Percentiles rank a stretch among this genome's conserved stretches.
Conservation (phyloP, 352 stramenopile genomes). For the Lagenidium giganteum region DNA sequence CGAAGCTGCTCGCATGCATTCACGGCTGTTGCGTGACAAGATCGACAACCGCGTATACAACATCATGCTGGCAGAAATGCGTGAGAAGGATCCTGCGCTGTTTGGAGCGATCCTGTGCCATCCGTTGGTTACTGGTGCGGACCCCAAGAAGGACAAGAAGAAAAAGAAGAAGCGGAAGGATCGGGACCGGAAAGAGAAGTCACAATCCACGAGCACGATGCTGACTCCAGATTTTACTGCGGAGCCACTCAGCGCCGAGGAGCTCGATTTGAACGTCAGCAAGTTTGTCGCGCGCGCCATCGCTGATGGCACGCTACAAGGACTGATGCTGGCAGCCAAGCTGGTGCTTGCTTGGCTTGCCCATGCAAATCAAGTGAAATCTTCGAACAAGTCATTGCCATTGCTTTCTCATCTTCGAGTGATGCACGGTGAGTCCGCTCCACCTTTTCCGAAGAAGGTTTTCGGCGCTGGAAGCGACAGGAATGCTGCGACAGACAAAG, state of each 20-base stretch:
- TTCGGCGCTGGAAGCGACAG: neutral
- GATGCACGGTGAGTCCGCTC: conserved; percentile 59
- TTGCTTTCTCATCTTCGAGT: conserved; percentile 71
- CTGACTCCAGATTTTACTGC: conserved; percentile 63
- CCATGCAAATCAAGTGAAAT: conserved; percentile 15
- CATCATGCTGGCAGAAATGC: conserved; percentile 66
- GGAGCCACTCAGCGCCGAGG: conserved; percentile 39
- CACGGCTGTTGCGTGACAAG: conserved; percentile 53
- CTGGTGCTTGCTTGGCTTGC: conserved; percentile 52
- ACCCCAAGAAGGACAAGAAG: conserved; percentile 75
- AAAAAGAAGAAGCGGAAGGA: conserved; percentile 87
- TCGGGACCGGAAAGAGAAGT: conserved; percentile 68
- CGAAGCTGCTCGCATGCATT: conserved; percentile 39
- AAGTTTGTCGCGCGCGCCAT: conserved; percentile 75
- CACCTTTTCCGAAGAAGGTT: conserved; percentile 28
- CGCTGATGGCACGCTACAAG: conserved; percentile 71
- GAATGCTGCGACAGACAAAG: too few relatives aligned
- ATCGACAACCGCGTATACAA: conserved; percentile 78
- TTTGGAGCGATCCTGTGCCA: conserved; percentile 84
- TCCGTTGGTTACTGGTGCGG: conserved; percentile 70
- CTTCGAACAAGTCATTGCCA: conserved; percentile 27
- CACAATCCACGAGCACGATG: conserved; percentile 39
- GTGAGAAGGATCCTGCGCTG: conserved; percentile 72
- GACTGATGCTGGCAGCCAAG: conserved; percentile 66
- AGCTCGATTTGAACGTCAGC: conserved; percentile 60